Conservation (phyloP, 2,329 filamentous ascomycete genomes). For the Sporothrix dimorphospora region DNA sequence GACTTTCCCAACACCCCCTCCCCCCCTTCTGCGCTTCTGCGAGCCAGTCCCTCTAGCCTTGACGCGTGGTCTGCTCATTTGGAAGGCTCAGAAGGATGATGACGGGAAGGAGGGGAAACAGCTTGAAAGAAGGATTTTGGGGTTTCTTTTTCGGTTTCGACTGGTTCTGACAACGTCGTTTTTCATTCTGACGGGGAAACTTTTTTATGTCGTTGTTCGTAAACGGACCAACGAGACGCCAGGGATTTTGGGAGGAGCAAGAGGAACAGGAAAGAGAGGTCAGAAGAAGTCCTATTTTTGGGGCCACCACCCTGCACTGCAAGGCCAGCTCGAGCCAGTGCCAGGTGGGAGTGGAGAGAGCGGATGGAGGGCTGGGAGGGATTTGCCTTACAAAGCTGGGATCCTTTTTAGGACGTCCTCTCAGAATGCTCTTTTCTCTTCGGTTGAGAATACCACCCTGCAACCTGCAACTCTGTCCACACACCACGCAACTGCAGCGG, state of each 20-base stretch:
- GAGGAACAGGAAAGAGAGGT: background rate
- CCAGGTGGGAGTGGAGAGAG: constrained; percentile 9
- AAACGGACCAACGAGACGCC: constrained; percentile 7
- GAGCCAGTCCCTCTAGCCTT: background rate
- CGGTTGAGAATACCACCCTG: constrained; percentile 4
- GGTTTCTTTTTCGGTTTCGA: background rate
- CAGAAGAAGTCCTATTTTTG: constrained; percentile 14
- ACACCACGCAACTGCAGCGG: background rate
- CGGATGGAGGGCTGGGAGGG: no score
- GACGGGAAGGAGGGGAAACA: background rate
- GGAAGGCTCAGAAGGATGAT: background rate
- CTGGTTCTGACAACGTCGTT: background rate
- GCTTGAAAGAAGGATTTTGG: background rate
- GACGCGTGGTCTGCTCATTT: background rate
- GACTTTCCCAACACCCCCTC: background rate
- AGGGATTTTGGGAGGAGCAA: background rate
- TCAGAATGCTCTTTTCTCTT: background rate
- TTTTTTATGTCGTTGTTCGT: background rate
- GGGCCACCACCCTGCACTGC: background rate
- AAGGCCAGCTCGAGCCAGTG: background rate
- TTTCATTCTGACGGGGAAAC: background rate
- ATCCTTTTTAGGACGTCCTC: background rate
- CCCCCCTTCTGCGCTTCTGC: background rate
- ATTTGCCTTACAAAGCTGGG: background rate
- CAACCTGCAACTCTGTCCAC: background rate